Evolutionary conservation across 768 basidiomycete species (phyloP), one percentile per base, ranked within the genome.

Genomic region (Boletus edulis): DNA sequence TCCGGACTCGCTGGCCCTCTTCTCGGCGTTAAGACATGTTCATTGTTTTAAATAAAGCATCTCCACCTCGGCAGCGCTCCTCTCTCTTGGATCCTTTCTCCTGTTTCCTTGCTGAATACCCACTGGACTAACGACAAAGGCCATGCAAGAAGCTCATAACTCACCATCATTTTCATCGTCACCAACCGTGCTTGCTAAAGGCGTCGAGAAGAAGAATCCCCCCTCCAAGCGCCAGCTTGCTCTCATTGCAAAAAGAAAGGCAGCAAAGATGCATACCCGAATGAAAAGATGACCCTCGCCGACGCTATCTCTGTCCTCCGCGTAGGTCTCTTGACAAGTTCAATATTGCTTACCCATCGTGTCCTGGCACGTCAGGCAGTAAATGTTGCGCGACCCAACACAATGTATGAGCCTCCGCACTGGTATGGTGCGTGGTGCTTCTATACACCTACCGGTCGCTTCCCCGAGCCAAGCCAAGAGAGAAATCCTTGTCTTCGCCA

Each of bases 331-430:
- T 20, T 42, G 46, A 44, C 43, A 31, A 31, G 4, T 50, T 57
- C 49, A 13, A n/a, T 47, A 18, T 57, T 27, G n/a, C 58, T 52
- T 37, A 58, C 20, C 43, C 13, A 10, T 59, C 43, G 22, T 44
- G 27, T 41, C 22, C 13, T 45, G 51, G 43, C 42, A 62, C 22
- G 41, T 10, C 47, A 96, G 94, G 84, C 20, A 15, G 85, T 94
- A 10, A 91, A 94, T 69, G 86, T 94, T 46, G 78, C 87, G 8
- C 82, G 81, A 48, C 88, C 92, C 5, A 79, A 79, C 49, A 79
- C 89, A 5, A 86, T 86, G 4, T 91, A 90, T 66, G 91, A 93
- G 61, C 74, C 97, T 98, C 56, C 87, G 89, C 62, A 93, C 93
- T 1, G 83, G 84, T 57, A 80, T 89, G 72, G 81, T 84, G 53